Conservation (phyloP, 192 early-diverging fungal genomes). For the Diversispora eburnea region DNA sequence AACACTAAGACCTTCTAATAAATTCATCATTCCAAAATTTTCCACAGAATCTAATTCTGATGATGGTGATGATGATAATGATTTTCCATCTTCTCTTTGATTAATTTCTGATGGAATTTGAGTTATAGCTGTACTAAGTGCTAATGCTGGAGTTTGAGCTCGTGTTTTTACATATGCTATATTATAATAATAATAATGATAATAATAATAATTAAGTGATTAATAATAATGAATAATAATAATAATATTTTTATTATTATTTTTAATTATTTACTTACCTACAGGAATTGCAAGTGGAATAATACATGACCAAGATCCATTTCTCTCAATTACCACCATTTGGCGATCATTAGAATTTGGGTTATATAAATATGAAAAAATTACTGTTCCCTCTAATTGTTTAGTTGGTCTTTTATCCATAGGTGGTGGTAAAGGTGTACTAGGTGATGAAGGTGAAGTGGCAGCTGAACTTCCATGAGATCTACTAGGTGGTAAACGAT, state of each 20-base stretch:
- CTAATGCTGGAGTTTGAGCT: slow-evolving; percentile 37
- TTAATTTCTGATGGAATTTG: slow-evolving; percentile 35
- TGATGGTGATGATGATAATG: neutral
- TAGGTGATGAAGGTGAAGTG: slow-evolving; percentile 35
- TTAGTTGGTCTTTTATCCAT: slow-evolving; percentile 33
- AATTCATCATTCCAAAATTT: slow-evolving; percentile 51
- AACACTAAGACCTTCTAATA: slow-evolving; percentile 48
- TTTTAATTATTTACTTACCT: slow-evolving; percentile 38
- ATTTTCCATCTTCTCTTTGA: slow-evolving; percentile 29
- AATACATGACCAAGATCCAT: slow-evolving; percentile 45
- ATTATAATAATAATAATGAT: neutral
- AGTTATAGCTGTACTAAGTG: slow-evolving; percentile 37
- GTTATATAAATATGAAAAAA: slow-evolving; percentile 50
- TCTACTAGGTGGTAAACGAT: slow-evolving; percentile 13
- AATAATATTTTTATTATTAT: slow-evolving; percentile 5
- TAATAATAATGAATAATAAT: neutral
- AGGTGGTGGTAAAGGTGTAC: slow-evolving; percentile 24
- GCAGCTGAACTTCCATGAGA: slow-evolving; percentile 19
- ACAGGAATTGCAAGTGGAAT: slow-evolving; percentile 53
- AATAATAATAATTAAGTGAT: neutral
- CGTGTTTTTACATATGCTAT: slow-evolving; percentile 41
- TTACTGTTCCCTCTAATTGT: slow-evolving; percentile 35
- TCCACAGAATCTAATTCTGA: slow-evolving; percentile 43
- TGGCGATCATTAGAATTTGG: slow-evolving; percentile 39
- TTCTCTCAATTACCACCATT: slow-evolving; percentile 36